Conservation (phyloP, 768 basidiomycete genomes). For the Phlebiopsis flavidoalba region DNA sequence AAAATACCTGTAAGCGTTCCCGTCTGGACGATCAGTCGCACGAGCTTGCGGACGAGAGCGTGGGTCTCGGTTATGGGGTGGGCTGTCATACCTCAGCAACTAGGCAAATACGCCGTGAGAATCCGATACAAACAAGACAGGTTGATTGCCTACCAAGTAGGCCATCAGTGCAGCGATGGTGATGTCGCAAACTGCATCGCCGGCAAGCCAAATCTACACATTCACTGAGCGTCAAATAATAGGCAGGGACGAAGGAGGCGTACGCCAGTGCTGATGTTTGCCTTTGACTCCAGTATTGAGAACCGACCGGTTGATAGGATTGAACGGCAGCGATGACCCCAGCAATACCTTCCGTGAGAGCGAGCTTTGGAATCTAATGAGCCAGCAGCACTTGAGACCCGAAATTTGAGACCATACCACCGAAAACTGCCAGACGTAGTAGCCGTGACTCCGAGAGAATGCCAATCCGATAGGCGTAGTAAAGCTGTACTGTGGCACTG, state of each 20-base stretch:
- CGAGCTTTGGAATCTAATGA: neutral
- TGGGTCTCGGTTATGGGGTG: neutral
- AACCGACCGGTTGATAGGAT: neutral
- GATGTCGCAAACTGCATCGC: slow-evolving; percentile 18
- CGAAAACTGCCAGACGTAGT: neutral
- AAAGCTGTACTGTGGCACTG: neutral
- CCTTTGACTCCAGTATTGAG: neutral
- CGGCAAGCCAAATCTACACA: slow-evolving; percentile 21
- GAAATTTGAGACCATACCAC: neutral
- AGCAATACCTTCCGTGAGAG: neutral
- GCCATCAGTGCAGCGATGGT: slow-evolving; percentile 21
- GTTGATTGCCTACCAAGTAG: slow-evolving; percentile 7
- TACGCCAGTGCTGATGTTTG: neutral
- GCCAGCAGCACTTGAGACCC: neutral
- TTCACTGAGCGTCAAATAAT: no score
- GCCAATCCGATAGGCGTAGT: neutral
- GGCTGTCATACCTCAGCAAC: neutral
- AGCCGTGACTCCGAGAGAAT: neutral
- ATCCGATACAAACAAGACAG: no score
- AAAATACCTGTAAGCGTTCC: neutral
- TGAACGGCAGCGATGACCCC: neutral
- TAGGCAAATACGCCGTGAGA: neutral
- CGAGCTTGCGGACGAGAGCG: neutral
- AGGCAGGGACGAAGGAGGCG: neutral
- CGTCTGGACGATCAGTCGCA: slow-evolving; percentile 1